Evolutionary conservation across 2,329 filamentous ascomycete genomes (phyloP), one percentile per base, ranked within the genome.

Genomic region (Paecilomyces fulvus): DNA sequence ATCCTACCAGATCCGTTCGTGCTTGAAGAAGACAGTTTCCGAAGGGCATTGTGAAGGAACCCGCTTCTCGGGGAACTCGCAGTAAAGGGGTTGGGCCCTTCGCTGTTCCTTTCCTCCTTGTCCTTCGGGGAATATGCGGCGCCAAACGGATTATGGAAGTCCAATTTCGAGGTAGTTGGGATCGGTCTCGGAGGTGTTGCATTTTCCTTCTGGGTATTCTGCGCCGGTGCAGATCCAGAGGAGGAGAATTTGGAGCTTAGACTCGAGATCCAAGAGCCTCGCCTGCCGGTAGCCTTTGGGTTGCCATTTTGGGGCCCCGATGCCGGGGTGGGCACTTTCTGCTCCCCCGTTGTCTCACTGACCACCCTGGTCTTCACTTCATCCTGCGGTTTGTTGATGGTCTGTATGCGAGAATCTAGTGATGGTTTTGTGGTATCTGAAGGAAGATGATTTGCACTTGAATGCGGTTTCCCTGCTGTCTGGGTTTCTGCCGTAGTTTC

Each of bases 171-270:
- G 4, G 59, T 58, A 3, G 75, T 70, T 50, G 69, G 60, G 56
- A 64, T 64, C 51, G 68, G 57, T 58, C 70, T 74, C 25, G 61
- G 66, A 30, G 63, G 64, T 37, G 64, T 57, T 11, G 61, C 63
- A 46, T 59, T 61, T n/a, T 67, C 65, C 58, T 70, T 74, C 20
- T 67, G 52, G 57, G 58, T 66, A 11, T 64, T 66, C 57, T 70
- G 71, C 23, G 73, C 70, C 3, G 73, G 70, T 2, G 73, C 73
- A 10, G 72, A 68, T 3, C 71, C 71, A 30, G 84, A 85, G 2
- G 84, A 85, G 2, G 89, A 91, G 75, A 97, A 96, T 70, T 95
- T 96, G 62, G 90, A 92, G 61, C 90, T 95, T 63, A 97, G 84
- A 67, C 85, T 96, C 56, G 89, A 90, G 67, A 97, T 92, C 94